phyloP scores from a whole-genome alignment of 73 alveolate genomes.

The Symbiodinium natans region DNA sequence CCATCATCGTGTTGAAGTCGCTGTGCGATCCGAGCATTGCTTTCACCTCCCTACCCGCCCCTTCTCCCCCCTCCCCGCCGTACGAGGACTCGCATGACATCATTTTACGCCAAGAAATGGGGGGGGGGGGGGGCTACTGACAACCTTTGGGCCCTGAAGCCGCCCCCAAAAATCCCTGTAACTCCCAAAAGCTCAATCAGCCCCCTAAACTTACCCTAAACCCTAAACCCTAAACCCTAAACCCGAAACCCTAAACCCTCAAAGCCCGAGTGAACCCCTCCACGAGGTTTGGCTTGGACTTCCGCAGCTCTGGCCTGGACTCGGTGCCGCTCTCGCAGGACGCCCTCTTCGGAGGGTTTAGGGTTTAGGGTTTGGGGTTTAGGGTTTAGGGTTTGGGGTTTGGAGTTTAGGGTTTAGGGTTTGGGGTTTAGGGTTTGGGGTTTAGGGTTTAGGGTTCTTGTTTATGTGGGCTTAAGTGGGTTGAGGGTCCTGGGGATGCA shows the following conservation, averaged over 20 bases:
- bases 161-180: too few relatives aligned
- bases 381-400: neutral
- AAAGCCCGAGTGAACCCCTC: neutral
- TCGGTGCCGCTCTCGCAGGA: conserved; percentile 60
- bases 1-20: too few relatives aligned
- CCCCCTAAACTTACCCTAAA: neutral
- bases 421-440: neutral
- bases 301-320: conserved; percentile 47
- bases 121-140: too few relatives aligned
- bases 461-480: neutral
- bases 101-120: too few relatives aligned
- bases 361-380: neutral
- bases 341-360: neutral
- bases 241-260: neutral
- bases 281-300: conserved; percentile 39
- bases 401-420: too few relatives aligned
- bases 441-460: neutral
- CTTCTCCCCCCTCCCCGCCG: too few relatives aligned
- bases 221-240: neutral
- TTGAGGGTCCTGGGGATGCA: too few relatives aligned
- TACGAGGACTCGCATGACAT: too few relatives aligned
- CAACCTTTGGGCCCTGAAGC: too few relatives aligned
- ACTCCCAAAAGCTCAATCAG: too few relatives aligned
- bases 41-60: too few relatives aligned
- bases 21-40: too few relatives aligned